Base-by-base conservation (phyloP, 441 rosid genomes). In the Populus trichocarpa region DNA sequence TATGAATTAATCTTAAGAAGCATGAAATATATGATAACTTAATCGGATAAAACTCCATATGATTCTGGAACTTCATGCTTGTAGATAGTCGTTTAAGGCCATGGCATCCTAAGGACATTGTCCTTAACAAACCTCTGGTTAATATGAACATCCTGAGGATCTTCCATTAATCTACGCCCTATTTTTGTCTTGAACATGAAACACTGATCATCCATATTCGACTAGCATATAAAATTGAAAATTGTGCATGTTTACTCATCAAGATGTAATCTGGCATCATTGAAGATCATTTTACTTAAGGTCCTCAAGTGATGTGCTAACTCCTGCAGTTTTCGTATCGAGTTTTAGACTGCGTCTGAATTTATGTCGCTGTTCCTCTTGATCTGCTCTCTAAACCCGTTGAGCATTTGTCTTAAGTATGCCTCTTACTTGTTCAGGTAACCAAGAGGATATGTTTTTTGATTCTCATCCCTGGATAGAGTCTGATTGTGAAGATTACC, bases 401-500 rank as follows among this genome's bases (percentile, higher is more conserved):
- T 23, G 18, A 7, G 16, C 22, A 3, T 26, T 77, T 71, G 23
- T 65, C 32, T 72, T 14, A 79, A 35, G 28, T 42, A 33, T 75
- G 71, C 28, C 50, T 72, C 50, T 80, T 46, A 11, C 66, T 65
- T 36, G 18, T 75, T 74, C 80, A 88, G 90, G 82, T 67, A 68
- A 35, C 53, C 78, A 71, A 71, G 85, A 82, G 26, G 90, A 88
- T 42, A 77, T 66, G 28, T 89, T 82, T 75, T 89, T 91, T 12
- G 92, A 91, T 78, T 85, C 95, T 22, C 84, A 83, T 20, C 75
- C 86, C 20, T 85, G 90, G 89, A 57, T 89, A 67, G 93, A 89
- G 1, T 91, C 95, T 38, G 95, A 89, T 76, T 72, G 77, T 73
- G 95, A 91, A 85, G 92, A 89, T 76, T 89, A 79, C 77, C 78